A percentile compares a stretch with the other conserved stretches of the same genome.
These are phyloP conservation scores for Withania somnifera DNA, from an alignment of 305 asterid species.

Conservation along the genomic window DNA sequence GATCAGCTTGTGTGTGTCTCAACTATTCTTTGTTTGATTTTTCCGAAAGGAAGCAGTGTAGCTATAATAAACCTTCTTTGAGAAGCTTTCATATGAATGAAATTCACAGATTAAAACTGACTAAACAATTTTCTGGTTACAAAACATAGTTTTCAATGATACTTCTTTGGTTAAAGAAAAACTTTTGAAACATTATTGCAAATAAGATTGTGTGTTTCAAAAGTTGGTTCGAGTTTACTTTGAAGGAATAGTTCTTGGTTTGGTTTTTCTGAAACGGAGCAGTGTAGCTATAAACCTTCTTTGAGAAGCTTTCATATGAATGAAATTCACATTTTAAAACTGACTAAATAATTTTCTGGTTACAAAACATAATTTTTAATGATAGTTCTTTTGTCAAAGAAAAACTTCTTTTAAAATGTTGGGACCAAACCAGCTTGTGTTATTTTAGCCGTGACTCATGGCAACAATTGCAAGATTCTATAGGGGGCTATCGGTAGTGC, in stretches of 20 bases:
- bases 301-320: not conserved
- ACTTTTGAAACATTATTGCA: too few species aligned
- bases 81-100: not conserved
- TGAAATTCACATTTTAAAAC: not conserved
- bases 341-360: not conserved
- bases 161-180: too few species aligned
- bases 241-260: not conserved
- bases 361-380: not conserved
- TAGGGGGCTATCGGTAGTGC: not conserved
- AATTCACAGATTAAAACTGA: not conserved
- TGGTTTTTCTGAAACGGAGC: not conserved
- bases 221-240: not conserved
- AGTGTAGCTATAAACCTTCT: not conserved
- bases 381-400: not conserved
- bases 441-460: too few species aligned
- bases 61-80: not conserved
- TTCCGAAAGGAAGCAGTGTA: not conserved
- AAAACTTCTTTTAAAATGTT: too few species aligned
- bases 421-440: too few species aligned
- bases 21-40: not conserved
- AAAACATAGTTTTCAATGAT: not conserved
- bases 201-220: too few species aligned
- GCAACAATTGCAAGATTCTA: not conserved
- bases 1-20: too few species aligned
- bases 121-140: not conserved